Evolutionary conservation across 2,329 filamentous ascomycete species (phyloP).

Genomic region (Botrytis tulipae): DNA sequence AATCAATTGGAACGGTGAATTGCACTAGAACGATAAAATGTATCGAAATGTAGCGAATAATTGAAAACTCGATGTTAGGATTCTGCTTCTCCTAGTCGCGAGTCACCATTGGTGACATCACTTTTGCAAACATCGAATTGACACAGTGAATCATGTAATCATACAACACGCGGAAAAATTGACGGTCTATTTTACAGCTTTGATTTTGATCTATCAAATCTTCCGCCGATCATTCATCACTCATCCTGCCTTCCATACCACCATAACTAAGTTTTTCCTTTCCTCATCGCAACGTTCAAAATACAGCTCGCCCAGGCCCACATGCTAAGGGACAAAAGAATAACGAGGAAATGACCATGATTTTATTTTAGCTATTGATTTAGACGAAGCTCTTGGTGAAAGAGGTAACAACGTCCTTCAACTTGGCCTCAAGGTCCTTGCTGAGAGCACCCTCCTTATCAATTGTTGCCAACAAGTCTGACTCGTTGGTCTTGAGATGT

Average conservation of each 20-base stretch:
- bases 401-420: constrained; percentile 70
- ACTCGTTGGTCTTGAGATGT: constrained; percentile 88
- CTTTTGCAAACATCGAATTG: neutral
- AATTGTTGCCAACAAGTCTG: constrained; percentile 78
- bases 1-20: neutral
- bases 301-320: constrained; percentile 29
- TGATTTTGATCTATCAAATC: constrained; percentile 35
- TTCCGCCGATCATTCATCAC: constrained; percentile 27
- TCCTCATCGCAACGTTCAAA: constrained; percentile 23
- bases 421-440: constrained; percentile 85
- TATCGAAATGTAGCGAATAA: neutral
- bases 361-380: constrained; percentile 28
- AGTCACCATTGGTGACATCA: neutral
- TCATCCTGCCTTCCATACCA: constrained; percentile 13
- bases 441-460: constrained; percentile 94
- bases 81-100: neutral
- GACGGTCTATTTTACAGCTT: constrained; percentile 40
- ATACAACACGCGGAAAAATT: constrained; percentile 31
- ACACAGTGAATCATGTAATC: neutral
- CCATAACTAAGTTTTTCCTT: constrained; percentile 1
- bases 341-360: constrained; percentile 27
- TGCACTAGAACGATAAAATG: neutral
- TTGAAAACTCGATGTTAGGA: neutral
- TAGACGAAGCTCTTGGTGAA: constrained; percentile 92
- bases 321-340: constrained; percentile 36